Base-by-base conservation (phyloP, 306 rosid species). In the Casuarina equisetifolia region DNA sequence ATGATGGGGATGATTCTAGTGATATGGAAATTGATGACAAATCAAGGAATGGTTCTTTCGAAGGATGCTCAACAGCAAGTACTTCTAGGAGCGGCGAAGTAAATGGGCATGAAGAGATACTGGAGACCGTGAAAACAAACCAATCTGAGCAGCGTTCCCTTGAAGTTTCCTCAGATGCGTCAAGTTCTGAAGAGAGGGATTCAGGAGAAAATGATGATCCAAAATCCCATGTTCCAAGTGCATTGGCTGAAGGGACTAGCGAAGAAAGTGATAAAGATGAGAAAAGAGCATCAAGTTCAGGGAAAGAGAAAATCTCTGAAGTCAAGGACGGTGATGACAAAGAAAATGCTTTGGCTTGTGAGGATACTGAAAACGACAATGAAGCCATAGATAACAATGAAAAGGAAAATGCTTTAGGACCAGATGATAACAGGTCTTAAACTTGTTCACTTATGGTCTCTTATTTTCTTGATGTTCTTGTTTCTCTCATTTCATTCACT, bases 11-110 rank as follows among this genome's bases (percentile, higher is more conserved):
- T 74, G 90, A 84, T 74, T 76, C 86, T 5, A 86, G 90, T 83
- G 87, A 87, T 71, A 85, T 88, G 91, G 90, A 88, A 76, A 79
- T 79, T 69, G 94, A 85, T 38, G 90, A 84, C 15, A 92, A 81
- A 78, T 84, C 93, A 46, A 90, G 86, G 81, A 69, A 58, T 64
- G 91, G 81, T 70, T 85, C 92, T 64, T 45, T 81, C 44, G 90
- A 78, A 78, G 83, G 81, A 51, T 75, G 79, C 72, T 61, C 70
- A 67, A 73, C 51, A 38, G 80, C 85, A 55, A 78, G 20, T 57
- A 46, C 81, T 84, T 85, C 82, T 61, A 82, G 75, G 59, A 77
- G 69, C 20, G 38, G 71, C 25, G 52, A 55, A 76, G 69, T 40
- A 63, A 83, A 67, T 57, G 78, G 36, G n/a, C 20, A 40, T 44